phyloP scores from a whole-genome alignment of 495 filamentous ascomycete species.

The Hypoxylon lienhwacheense region DNA sequence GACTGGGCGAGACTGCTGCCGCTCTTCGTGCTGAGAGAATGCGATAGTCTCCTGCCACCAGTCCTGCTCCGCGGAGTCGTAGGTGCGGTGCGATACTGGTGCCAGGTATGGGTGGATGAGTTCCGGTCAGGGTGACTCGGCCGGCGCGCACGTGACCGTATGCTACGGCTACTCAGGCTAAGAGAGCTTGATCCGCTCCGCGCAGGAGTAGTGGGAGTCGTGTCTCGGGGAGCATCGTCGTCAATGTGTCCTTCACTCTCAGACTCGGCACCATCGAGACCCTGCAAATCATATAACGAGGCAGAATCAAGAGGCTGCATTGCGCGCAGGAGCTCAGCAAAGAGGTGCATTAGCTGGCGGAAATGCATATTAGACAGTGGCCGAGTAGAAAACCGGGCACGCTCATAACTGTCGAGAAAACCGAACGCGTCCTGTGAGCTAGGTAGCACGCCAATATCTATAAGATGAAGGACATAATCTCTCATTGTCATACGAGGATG shows the following conservation, averaged over 20 bases:
- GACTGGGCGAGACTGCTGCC: slow-evolving; percentile 49
- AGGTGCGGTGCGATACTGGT: slow-evolving; percentile 54
- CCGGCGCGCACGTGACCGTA: slow-evolving; percentile 22
- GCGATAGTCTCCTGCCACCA: slow-evolving; percentile 28
- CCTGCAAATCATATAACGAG: slow-evolving; percentile 43
- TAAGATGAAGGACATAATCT: slow-evolving; percentile 76
- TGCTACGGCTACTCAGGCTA: slow-evolving; percentile 37
- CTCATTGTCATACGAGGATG: slow-evolving; percentile 74
- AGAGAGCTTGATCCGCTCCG: slow-evolving; percentile 22
- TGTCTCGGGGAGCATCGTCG: slow-evolving; percentile 46
- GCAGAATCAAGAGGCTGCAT: slow-evolving; percentile 67
- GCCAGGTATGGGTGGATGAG: slow-evolving; percentile 43
- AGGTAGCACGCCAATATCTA: slow-evolving; percentile 63
- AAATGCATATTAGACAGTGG: slow-evolving; percentile 67
- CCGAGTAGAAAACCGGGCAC: slow-evolving; percentile 72
- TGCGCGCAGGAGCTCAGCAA: slow-evolving; percentile 74
- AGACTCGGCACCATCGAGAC: slow-evolving; percentile 30
- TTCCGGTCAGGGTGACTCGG: slow-evolving; percentile 32
- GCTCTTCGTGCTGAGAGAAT: slow-evolving; percentile 43
- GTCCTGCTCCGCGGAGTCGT: slow-evolving; percentile 52
- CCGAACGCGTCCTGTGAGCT: slow-evolving; percentile 56
- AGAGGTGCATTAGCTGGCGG: slow-evolving; percentile 80
- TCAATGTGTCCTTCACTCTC: slow-evolving; percentile 52
- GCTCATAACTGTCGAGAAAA: slow-evolving; percentile 80
- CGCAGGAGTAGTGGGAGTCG: slow-evolving; percentile 32